A percentile compares a stretch with the other conserved stretches of the same genome.
Conservation (phyloP, 495 filamentous ascomycete species). For the Aspergillus coremiiformis region DNA sequence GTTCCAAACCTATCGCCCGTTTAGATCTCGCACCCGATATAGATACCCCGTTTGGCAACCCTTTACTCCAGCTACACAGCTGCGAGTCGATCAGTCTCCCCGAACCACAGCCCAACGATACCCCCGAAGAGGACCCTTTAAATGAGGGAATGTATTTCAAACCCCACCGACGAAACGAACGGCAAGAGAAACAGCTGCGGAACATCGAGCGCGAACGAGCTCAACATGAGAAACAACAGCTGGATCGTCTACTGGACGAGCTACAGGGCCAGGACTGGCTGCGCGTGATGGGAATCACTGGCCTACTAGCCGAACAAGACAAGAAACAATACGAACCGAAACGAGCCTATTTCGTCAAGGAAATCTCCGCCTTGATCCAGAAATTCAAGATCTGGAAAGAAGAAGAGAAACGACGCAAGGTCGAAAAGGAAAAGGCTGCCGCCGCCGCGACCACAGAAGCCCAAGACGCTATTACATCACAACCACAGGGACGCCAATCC, state of each 20-base stretch:
- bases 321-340: conserved; percentile 83
- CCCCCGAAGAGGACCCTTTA: conserved; percentile 62
- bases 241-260: conserved; percentile 78
- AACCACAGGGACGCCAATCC: not conserved
- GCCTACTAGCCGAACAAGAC: conserved; percentile 71
- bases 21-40: conserved; percentile 11
- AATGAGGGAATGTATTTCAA: conserved; percentile 59
- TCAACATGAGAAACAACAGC: conserved; percentile 83
- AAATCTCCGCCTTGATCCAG: conserved; percentile 69
- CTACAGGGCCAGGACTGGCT: conserved; percentile 91
- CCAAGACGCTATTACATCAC: conserved; percentile 5
- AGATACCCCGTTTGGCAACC: conserved; percentile 31
- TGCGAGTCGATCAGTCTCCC: conserved; percentile 29
- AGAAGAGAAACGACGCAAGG: conserved; percentile 76
- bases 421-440: conserved; percentile 54
- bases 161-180: conserved; percentile 68
- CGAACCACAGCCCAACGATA: conserved; percentile 6
- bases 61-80: conserved; percentile 31
- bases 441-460: conserved; percentile 11
- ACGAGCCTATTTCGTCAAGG: conserved; percentile 70
- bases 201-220: conserved; percentile 90
- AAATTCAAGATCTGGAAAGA: conserved; percentile 86
- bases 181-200: conserved; percentile 85
- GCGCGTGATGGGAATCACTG: conserved; percentile 83
- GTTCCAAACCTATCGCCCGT: conserved; percentile 21